Evolutionary conservation across 75 land plant genomes (phyloP).

Genomic region (Ceratopteris richardii): DNA sequence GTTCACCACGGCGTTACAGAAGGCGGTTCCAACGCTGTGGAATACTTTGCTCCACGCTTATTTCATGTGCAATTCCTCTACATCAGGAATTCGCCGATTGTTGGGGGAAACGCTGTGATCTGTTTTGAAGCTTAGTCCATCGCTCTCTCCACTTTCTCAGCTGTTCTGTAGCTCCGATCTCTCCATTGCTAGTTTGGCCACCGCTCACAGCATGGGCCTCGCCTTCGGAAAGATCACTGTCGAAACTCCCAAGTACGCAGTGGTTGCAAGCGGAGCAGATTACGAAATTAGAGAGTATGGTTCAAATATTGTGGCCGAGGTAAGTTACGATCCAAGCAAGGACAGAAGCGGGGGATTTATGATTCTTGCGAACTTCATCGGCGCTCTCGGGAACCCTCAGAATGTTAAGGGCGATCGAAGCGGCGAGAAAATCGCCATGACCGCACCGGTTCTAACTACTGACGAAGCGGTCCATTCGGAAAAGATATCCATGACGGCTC

Average conservation of each 20-base stretch:
- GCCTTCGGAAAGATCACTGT: conserved; percentile 53
- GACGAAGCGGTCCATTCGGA: conserved; percentile 2
- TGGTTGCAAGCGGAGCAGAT: conserved; percentile 31
- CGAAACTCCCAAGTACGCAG: conserved; percentile 71
- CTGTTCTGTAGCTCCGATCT: no score
- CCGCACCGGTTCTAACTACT: conserved; percentile 54
- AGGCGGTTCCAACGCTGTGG: no score
- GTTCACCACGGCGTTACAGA: no score
- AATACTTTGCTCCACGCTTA: no score
- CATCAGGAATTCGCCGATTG: no score
- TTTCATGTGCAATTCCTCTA: no score
- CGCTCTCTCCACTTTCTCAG: no score
- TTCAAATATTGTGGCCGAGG: conserved; percentile 63
- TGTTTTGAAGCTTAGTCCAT: no score
- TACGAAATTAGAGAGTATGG: conserved; percentile 79
- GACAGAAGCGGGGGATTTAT: conserved; percentile 78
- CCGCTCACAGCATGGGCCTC: conserved; percentile 43
- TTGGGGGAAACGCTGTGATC: no score
- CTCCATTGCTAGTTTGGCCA: no score
- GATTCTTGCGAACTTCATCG: conserved; percentile 83
- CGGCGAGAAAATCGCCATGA: conserved; percentile 86
- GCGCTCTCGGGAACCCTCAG: conserved; percentile 74
- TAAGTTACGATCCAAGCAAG: conserved; percentile 74
- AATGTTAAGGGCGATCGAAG: conserved; percentile 32
- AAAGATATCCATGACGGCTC: neutral